Conservation (phyloP, 179 eudicot genomes). For the Camellia oleifera region DNA sequence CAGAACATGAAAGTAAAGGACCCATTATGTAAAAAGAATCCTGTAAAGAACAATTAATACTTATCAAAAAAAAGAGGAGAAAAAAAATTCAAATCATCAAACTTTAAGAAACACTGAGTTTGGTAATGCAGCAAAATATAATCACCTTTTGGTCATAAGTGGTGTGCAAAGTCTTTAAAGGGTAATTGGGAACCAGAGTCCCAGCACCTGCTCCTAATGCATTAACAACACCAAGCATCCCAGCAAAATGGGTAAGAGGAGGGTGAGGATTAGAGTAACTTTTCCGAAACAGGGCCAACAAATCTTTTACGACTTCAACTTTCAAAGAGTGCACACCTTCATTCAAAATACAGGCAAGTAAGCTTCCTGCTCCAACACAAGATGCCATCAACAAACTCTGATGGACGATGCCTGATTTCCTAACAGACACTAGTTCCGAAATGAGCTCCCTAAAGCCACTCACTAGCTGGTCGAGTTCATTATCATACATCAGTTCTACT, state of each 20-base stretch:
- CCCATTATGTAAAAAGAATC: constrained; percentile 48
- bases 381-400: constrained; percentile 81
- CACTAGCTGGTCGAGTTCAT: constrained; percentile 51
- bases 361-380: constrained; percentile 77
- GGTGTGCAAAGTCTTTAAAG: constrained; percentile 26
- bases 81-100: constrained; percentile 3
- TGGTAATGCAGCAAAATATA: constrained; percentile 4
- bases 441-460: constrained; percentile 57
- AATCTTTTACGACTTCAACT: constrained; percentile 42
- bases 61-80: background rate
- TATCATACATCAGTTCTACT: constrained; percentile 66
- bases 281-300: constrained; percentile 51
- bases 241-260: constrained; percentile 79
- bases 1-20: constrained; percentile 60
- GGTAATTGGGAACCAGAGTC: constrained; percentile 27
- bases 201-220: constrained; percentile 93
- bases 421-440: constrained; percentile 43
- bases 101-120: background rate
- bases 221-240: constrained; percentile 86
- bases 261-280: constrained; percentile 60
- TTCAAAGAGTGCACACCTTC: constrained; percentile 63
- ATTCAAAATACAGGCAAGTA: constrained; percentile 62
- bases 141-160: constrained; percentile 47
- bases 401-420: constrained; percentile 43
- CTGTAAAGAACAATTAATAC: constrained; percentile 34